A percentile compares a stretch with the other conserved stretches of the same genome.
Evolutionary conservation across 1,284 basidiomycete genomes (phyloP).

Genomic region (Trametes polyzona): DNA sequence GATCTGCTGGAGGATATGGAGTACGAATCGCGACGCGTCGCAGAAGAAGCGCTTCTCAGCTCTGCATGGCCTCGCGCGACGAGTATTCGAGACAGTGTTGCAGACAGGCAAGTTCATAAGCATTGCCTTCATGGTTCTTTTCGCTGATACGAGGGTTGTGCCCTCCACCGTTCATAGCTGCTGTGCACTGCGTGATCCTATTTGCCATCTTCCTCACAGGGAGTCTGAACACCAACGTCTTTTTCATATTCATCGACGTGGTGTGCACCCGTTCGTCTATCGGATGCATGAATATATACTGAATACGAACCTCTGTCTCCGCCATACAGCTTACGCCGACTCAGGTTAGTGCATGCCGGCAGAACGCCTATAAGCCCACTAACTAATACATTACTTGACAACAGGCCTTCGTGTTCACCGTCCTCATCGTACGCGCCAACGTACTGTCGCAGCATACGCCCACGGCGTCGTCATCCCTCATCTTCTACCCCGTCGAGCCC

Average conservation of each 20-base stretch:
- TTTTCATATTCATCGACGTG: slow-evolving; percentile 8
- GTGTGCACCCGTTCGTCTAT: neutral
- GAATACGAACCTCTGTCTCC: neutral
- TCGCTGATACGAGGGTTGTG: neutral
- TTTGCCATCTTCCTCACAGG: slow-evolving; percentile 2
- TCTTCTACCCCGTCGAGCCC: neutral
- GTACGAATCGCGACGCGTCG: neutral
- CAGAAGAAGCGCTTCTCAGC: too few species aligned
- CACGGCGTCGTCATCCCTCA: neutral
- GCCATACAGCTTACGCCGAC: neutral
- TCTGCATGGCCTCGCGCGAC: neutral
- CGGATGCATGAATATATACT: too few species aligned
- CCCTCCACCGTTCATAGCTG: neutral
- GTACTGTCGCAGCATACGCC: neutral
- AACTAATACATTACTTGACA: neutral
- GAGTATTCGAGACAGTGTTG: slow-evolving; percentile 9
- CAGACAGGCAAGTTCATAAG: neutral
- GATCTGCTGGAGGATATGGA: slow-evolving; percentile 9
- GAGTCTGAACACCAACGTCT: slow-evolving; percentile 5
- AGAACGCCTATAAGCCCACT: neutral
- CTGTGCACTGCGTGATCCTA: slow-evolving; percentile 11
- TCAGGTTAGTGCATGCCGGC: neutral
- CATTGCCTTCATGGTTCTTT: neutral
- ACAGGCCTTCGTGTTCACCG: slow-evolving; percentile 8
- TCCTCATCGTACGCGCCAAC: slow-evolving; percentile 12